Evolutionary conservation across 1,284 basidiomycete species (phyloP), one percentile per base, ranked within the genome.

Genomic region (Phlebopus sp.): DNA sequence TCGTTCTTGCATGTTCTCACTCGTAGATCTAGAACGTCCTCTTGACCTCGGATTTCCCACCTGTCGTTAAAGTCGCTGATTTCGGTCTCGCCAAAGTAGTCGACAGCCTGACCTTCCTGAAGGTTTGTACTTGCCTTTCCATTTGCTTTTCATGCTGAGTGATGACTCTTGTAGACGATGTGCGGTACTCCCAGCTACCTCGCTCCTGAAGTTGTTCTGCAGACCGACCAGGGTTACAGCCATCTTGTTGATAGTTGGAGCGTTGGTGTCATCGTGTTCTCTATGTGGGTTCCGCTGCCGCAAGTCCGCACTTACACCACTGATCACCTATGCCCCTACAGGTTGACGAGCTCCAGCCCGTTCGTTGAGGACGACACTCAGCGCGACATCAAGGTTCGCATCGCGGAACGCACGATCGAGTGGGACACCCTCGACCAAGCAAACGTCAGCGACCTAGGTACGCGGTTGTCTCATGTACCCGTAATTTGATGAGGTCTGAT

Each of bases 51-150:
- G 79, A 84, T 36, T 48, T 73, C 2, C 81, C 85, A 1, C 86
- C 87, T 0, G 63, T 71, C 2, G 79, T 88, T 54, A 92, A 93
- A 61, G 84, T 97, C 21, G 93, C 93, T 2, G 94, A 96, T 66
- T 97, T 96, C 63, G 94, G 94, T 5, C 78, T 97, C 11, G 93
- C 94, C 0, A 97, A 97, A 64, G 83, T 86, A 48, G 83, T 91
- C 36, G 86, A 90, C 55, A 82, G 78, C 54, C 60, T 81, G 55
- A 90, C 86, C 0, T 84, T 84, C 76, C 68, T 89, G 13, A 75
- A 76, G 52, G 86, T 86, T 54, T 9, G 78, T 69, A 6, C 23
- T 17, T 43, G 15, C 3, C 32, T 17, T 49, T 31, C 31, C 29
- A 17, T 45, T 42, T 36, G 8, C 15, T 42, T 42, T 32, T 38